Percentiles rank a stretch among this genome's conserved stretches.
Evolutionary conservation across 2,329 filamentous ascomycete species (phyloP).

Genomic region (Blastomyces gilchristii): DNA sequence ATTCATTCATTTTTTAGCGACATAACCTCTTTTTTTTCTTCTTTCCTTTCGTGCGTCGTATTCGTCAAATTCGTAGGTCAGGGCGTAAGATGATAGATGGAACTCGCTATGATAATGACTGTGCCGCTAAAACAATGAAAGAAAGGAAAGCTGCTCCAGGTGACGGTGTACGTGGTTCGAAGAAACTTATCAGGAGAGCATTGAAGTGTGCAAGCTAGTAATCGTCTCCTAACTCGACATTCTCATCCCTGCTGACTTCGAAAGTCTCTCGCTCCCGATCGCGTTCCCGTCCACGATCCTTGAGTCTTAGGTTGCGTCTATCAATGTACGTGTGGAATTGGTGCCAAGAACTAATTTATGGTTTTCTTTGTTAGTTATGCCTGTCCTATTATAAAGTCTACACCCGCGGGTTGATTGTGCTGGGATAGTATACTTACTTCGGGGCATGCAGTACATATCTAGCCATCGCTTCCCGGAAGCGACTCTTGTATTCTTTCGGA

Average conservation of each 20-base stretch:
- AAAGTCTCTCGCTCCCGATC: slow-evolving; percentile 8
- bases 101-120: background rate
- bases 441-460: slow-evolving; percentile 54
- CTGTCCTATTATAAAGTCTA: background rate
- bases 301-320: slow-evolving; percentile 4
- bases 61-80: background rate
- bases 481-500: slow-evolving; percentile 93
- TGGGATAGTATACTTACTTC: slow-evolving; percentile 27
- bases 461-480: slow-evolving; percentile 94
- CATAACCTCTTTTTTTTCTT: background rate
- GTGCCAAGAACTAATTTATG: slow-evolving; percentile 14
- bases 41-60: background rate
- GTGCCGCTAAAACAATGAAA: background rate
- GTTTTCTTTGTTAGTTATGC: background rate
- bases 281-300: slow-evolving; percentile 8
- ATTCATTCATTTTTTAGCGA: background rate
- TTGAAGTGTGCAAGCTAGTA: background rate
- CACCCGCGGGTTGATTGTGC: background rate
- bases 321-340: slow-evolving; percentile 13
- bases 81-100: background rate
- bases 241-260: slow-evolving; percentile 1
- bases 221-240: background rate
- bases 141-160: background rate
- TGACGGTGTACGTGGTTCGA: background rate
- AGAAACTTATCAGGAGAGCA: background rate